These are phyloP conservation scores for Starmerella bombi DNA, from an alignment of 805 yeast species.

Conservation along the genomic window DNA sequence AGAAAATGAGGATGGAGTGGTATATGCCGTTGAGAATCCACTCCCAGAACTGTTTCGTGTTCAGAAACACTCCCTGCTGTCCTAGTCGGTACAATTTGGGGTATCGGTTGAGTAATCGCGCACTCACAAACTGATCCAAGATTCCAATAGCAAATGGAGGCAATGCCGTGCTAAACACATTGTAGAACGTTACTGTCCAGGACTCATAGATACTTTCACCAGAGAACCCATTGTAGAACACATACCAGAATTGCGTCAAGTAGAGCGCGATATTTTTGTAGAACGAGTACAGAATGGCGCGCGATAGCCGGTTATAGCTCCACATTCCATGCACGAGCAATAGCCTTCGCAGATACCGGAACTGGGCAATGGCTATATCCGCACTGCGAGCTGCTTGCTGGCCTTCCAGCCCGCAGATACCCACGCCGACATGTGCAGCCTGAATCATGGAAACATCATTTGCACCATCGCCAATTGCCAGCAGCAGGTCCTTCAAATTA, in stretches of 20 bases:
- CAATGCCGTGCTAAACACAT: slow-evolving; percentile 81
- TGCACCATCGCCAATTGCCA: slow-evolving; percentile 98
- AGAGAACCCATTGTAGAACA: slow-evolving; percentile 78
- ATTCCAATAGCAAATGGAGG: slow-evolving; percentile 96
- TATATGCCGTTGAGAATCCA: slow-evolving; percentile 94
- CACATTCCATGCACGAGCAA: slow-evolving; percentile 92
- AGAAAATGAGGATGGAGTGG: slow-evolving; percentile 75
- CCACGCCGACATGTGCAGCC: slow-evolving; percentile 94
- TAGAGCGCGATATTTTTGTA: slow-evolving; percentile 91
- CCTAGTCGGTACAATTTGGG: slow-evolving; percentile 90
- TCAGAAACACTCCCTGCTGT: slow-evolving; percentile 75
- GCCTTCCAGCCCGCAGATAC: slow-evolving; percentile 95
- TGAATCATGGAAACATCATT: slow-evolving; percentile 99
- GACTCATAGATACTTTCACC: slow-evolving; percentile 96
- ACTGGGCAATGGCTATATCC: slow-evolving; percentile 93
- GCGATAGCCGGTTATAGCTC: slow-evolving; percentile 91
- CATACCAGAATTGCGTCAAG: slow-evolving; percentile 98
- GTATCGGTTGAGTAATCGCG: slow-evolving; percentile 75
- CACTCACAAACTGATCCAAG: slow-evolving; percentile 90
- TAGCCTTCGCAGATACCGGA: slow-evolving; percentile 68
- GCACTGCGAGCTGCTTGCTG: slow-evolving; percentile 98
- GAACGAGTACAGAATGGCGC: slow-evolving; percentile 85
- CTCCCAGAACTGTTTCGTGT: slow-evolving; percentile 87
- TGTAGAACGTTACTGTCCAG: slow-evolving; percentile 94
- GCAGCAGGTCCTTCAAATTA: slow-evolving; percentile 53